These are phyloP conservation scores for Mycena kentingensis DNA, from an alignment of 768 basidiomycete species.

Conservation along the genomic window DNA sequence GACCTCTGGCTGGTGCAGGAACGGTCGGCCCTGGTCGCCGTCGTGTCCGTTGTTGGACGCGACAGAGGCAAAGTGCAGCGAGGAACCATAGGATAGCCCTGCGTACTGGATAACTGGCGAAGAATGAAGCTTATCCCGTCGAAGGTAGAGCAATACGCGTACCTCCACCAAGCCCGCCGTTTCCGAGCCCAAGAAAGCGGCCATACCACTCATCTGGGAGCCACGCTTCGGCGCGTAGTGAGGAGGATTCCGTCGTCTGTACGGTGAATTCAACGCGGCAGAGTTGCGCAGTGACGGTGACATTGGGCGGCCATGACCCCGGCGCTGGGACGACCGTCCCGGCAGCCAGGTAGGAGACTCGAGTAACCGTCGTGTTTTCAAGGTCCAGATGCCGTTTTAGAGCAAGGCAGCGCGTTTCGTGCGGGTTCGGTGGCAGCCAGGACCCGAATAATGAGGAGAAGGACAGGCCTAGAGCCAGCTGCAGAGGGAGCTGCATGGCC, in stretches of 20 bases:
- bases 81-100: slow-evolving; percentile 21
- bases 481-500: too few relatives aligned
- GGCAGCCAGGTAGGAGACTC: slow-evolving; percentile 7
- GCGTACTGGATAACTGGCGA: slow-evolving; percentile 24
- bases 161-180: slow-evolving; percentile 23
- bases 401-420: too few relatives aligned
- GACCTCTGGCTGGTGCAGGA: slow-evolving; percentile 27
- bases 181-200: slow-evolving; percentile 15
- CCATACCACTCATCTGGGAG: slow-evolving; percentile 23
- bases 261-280: slow-evolving; percentile 17
- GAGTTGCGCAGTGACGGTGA: background rate
- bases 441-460: too few relatives aligned
- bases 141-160: background rate
- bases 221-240: slow-evolving; percentile 13
- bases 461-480: too few relatives aligned
- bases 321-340: slow-evolving; percentile 1
- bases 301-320: slow-evolving; percentile 2
- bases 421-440: too few relatives aligned
- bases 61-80: slow-evolving; percentile 26
- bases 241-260: slow-evolving; percentile 5
- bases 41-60: slow-evolving; percentile 30
- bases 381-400: too few relatives aligned
- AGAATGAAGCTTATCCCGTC: background rate
- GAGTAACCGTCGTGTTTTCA: too few relatives aligned
- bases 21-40: slow-evolving; percentile 18